Evolutionary conservation across 257 asterid genomes (phyloP).

Genomic region (Primulina eburnea): DNA sequence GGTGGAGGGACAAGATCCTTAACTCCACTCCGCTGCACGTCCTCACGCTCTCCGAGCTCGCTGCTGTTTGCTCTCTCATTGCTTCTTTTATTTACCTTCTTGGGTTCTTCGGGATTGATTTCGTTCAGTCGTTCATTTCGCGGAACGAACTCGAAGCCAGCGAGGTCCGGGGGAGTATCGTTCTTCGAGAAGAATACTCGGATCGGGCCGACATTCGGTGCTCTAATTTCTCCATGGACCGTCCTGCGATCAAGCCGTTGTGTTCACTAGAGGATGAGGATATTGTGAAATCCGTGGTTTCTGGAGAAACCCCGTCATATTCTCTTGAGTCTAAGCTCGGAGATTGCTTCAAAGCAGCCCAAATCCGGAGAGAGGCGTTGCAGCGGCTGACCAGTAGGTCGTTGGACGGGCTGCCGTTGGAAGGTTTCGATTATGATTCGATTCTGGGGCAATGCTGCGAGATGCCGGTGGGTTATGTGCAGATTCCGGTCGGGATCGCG

Average conservation of each 20-base stretch:
- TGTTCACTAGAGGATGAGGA: conserved; percentile 53
- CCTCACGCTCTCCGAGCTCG: conserved; percentile 71
- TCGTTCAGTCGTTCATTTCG: conserved; percentile 70
- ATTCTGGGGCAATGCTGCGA: conserved; percentile 94
- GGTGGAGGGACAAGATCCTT: conserved; percentile 94
- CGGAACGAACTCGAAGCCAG: conserved; percentile 50
- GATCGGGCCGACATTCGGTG: conserved; percentile 32
- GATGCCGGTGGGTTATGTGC: conserved; percentile 91
- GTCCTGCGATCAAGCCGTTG: conserved; percentile 6
- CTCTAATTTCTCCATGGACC: conserved; percentile 24
- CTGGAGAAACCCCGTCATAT: conserved; percentile 66
- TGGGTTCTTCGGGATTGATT: conserved; percentile 87
- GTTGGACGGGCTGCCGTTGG: conserved; percentile 66
- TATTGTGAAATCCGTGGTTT: conserved; percentile 57
- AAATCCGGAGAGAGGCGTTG: conserved; percentile 69
- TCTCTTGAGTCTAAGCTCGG: conserved; percentile 75
- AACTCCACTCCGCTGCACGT: conserved; percentile 79
- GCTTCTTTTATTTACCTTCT: conserved; percentile 81
- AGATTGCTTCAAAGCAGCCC: conserved; percentile 71
- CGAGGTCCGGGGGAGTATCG: conserved; percentile 43
- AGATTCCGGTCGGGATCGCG: conserved; percentile 88
- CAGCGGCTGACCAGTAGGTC: conserved; percentile 70
- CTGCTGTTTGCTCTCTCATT: conserved; percentile 55
- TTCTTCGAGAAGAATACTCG: conserved; percentile 31
- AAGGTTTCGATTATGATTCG: conserved; percentile 76